Percentiles rank a stretch among this genome's conserved stretches.
Evolutionary conservation across 495 filamentous ascomycete genomes (phyloP).

Genomic region (Elasticomyces elasticus): DNA sequence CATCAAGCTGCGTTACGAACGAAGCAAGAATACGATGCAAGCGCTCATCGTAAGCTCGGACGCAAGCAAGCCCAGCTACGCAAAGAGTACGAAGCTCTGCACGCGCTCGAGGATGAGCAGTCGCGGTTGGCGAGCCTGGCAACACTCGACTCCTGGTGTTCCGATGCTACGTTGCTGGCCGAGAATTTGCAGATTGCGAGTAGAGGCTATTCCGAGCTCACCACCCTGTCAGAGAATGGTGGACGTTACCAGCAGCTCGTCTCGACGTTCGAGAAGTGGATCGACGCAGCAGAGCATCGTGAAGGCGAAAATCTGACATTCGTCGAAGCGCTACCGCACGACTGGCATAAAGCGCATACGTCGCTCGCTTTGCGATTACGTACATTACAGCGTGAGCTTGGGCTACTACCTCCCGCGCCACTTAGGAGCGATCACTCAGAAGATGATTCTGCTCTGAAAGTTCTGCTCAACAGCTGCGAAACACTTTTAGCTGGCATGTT

Average conservation of each 20-base stretch:
- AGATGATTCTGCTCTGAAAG: neutral
- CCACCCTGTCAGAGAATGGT: slow-evolving; percentile 1
- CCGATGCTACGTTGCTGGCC: slow-evolving; percentile 10
- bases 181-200: slow-evolving; percentile 17
- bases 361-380: slow-evolving; percentile 17
- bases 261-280: slow-evolving; percentile 18
- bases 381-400: slow-evolving; percentile 15
- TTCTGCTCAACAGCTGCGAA: slow-evolving; percentile 1
- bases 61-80: slow-evolving; percentile 11
- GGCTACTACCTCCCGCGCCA: slow-evolving; percentile 9
- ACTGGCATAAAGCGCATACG: slow-evolving; percentile 15
- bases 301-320: neutral
- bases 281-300: neutral
- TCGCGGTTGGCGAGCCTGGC: slow-evolving; percentile 2
- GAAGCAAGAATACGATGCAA: slow-evolving; percentile 8
- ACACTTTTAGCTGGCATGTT: slow-evolving; percentile 12
- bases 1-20: slow-evolving; percentile 12
- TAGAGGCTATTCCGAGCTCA: slow-evolving; percentile 13
- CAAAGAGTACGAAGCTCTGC: slow-evolving; percentile 11
- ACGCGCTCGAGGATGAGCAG: slow-evolving; percentile 5
- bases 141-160: slow-evolving; percentile 12
- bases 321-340: slow-evolving; percentile 11
- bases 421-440: neutral
- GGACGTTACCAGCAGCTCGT: slow-evolving; percentile 12
- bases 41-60: slow-evolving; percentile 17